Conservation (phyloP, 202 grass and related monocot genomes). For the Bolboschoenoplectus hybrid region DNA sequence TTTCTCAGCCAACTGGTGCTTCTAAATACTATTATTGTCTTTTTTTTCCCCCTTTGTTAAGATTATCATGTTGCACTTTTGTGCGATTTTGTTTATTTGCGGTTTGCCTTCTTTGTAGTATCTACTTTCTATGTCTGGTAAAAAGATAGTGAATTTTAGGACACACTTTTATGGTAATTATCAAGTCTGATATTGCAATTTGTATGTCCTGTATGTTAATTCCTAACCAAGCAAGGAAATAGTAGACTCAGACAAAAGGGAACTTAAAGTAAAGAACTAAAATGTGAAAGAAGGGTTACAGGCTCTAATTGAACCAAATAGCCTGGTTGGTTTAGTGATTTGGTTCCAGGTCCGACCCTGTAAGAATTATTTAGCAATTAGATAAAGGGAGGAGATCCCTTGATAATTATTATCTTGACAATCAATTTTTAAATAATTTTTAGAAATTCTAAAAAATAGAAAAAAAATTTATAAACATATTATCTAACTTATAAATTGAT, state of each 20-base stretch:
- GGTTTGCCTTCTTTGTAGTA: background rate
- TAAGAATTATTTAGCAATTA: background rate
- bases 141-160: conserved; percentile 9
- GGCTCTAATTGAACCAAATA: background rate
- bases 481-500: too few species aligned
- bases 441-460: too few species aligned
- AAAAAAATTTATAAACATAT: too few species aligned
- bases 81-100: background rate
- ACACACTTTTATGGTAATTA: background rate
- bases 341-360: background rate
- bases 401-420: too few species aligned
- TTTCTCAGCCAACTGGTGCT: background rate
- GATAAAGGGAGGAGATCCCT: background rate
- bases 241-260: background rate
- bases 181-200: background rate
- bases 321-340: background rate
- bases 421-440: too few species aligned
- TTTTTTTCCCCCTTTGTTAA: background rate
- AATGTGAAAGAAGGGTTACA: background rate
- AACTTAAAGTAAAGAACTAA: background rate
- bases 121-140: background rate
- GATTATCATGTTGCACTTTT: background rate
- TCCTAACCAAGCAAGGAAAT: background rate
- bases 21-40: conserved; percentile 9
- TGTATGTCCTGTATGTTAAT: background rate